These are phyloP conservation scores for Candida dajiaensis DNA, from an alignment of 805 yeast species.

Conservation along the genomic window DNA sequence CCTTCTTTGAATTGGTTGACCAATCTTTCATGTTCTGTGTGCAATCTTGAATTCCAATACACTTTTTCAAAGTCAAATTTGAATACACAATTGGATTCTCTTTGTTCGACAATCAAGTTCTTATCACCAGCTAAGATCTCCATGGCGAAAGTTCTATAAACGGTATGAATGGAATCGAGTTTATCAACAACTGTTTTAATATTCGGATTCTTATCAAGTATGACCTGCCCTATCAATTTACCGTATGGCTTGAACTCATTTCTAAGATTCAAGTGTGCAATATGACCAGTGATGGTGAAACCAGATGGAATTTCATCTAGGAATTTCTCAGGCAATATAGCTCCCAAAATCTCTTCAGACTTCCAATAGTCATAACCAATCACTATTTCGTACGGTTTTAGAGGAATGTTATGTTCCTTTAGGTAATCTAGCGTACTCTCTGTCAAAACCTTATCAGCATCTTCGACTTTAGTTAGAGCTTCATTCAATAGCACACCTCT, in stretches of 20 bases:
- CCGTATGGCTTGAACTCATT: conserved; percentile 83
- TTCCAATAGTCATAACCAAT: conserved; percentile 81
- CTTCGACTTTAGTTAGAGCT: conserved; percentile 33
- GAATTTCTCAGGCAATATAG: conserved; percentile 69
- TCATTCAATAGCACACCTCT: conserved; percentile 55
- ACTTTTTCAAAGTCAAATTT: conserved; percentile 88
- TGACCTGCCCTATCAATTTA: conserved; percentile 77
- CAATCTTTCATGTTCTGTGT: conserved; percentile 87
- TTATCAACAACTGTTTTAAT: conserved; percentile 90
- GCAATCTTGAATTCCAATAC: conserved; percentile 94
- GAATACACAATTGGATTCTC: conserved; percentile 76
- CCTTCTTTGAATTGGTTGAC: conserved; percentile 54
- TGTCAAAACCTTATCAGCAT: conserved; percentile 35
- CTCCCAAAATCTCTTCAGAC: conserved; percentile 75
- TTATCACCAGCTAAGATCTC: conserved; percentile 84
- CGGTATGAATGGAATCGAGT: conserved; percentile 77
- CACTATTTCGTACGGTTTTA: conserved; percentile 47
- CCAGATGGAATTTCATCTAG: conserved; percentile 81
- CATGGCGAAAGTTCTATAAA: conserved; percentile 90
- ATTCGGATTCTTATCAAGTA: conserved; percentile 71
- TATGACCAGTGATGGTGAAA: conserved; percentile 89
- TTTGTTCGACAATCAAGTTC: conserved; percentile 74
- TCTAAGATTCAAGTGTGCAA: conserved; percentile 85
- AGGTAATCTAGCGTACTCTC: conserved; percentile 40
- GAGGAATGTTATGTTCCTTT: conserved; percentile 37